phyloP scores from a whole-genome alignment of 2,329 filamentous ascomycete species.

The Sclerotinia sclerotiorum region DNA sequence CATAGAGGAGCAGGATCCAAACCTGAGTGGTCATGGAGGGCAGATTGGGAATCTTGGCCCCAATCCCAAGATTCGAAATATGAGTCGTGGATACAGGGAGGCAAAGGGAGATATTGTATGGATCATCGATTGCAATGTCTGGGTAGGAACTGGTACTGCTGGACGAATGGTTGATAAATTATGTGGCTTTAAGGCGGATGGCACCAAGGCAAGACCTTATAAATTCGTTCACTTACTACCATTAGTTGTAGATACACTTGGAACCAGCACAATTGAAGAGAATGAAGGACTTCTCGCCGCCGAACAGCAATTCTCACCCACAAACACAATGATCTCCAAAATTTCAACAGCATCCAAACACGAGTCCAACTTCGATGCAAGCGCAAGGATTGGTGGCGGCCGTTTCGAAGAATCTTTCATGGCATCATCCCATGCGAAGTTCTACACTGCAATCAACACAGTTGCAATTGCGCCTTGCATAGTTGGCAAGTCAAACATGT shows the following conservation, averaged over 20 bases:
- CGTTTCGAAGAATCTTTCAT: slow-evolving; percentile 93
- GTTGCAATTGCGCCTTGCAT: slow-evolving; percentile 89
- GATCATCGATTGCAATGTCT: slow-evolving; percentile 96
- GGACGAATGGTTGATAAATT: slow-evolving; percentile 89
- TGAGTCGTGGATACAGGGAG: slow-evolving; percentile 89
- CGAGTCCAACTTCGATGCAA: slow-evolving; percentile 32
- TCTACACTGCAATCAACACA: slow-evolving; percentile 96
- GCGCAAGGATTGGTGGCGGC: slow-evolving; percentile 61
- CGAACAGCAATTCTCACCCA: slow-evolving; percentile 33
- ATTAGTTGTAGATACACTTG: slow-evolving; percentile 74
- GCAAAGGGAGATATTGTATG: slow-evolving; percentile 86
- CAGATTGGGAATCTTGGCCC: slow-evolving; percentile 68
- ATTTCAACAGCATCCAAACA: slow-evolving; percentile 34
- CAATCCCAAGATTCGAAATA: slow-evolving; percentile 98
- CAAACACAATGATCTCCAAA: slow-evolving; percentile 40
- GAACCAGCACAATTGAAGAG: slow-evolving; percentile 36
- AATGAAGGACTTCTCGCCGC: slow-evolving; percentile 32
- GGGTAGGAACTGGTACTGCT: slow-evolving; percentile 76
- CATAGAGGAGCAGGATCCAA: slow-evolving; percentile 78
- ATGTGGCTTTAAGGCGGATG: slow-evolving; percentile 61
- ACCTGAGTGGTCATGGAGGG: slow-evolving; percentile 56
- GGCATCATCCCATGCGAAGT: slow-evolving; percentile 90
- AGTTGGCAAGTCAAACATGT: slow-evolving; percentile 98
- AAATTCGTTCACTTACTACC: slow-evolving; percentile 97
- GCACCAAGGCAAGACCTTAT: slow-evolving; percentile 57